Evolutionary conservation across 1,139 yeast genomes (phyloP), one percentile per base, ranked within the genome.

Genomic region (Geotrichum citri-aurantii): DNA sequence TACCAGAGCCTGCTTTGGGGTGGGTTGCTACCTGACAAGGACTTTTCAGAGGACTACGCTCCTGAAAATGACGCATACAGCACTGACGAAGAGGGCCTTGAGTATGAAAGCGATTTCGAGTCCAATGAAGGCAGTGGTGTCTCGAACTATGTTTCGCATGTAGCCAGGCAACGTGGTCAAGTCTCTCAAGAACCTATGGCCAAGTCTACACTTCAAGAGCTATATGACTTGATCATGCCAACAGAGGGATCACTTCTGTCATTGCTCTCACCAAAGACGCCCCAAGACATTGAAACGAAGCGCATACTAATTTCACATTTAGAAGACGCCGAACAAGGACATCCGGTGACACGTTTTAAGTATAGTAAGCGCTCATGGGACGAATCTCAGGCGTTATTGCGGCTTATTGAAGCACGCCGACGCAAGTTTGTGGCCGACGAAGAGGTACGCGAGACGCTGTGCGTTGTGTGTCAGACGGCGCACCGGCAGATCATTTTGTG

Each of bases 381-480:
- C 49, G 65, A 61, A 19, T 53, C 62, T 12, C 40, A 55, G 26
- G 51, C 58, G 0, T 58, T 64, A 24, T 37, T 61, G 2, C 59
- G 62, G 27, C 44, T 61, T 17, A 62, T 64, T 27, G 37, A 46
- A 40, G 62, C 61, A 33, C 59, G 63, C 3, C 63, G 66, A 7
- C 54, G 55, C 17, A 46, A 47, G 19, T 54, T 27, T 42, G 54
- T 33, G 46, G 58, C 24, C 17, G 58, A 55, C 33, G 53, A 48
- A 14, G 59, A 55, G n/a, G 19, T 46, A 12, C 29, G 59, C 12
- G 62, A 59, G 48, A 57, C 63, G 1, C 44, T 73, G 4, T 91
- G 98, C 73, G 96, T 89, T 2, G 86, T 91, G 1, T 91, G 98
- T 70, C 95, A 88, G 65, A 78, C 79, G 11, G 82, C 86, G 60